phyloP scores from a whole-genome alignment of 768 basidiomycete species.

The Trametes elegans region DNA sequence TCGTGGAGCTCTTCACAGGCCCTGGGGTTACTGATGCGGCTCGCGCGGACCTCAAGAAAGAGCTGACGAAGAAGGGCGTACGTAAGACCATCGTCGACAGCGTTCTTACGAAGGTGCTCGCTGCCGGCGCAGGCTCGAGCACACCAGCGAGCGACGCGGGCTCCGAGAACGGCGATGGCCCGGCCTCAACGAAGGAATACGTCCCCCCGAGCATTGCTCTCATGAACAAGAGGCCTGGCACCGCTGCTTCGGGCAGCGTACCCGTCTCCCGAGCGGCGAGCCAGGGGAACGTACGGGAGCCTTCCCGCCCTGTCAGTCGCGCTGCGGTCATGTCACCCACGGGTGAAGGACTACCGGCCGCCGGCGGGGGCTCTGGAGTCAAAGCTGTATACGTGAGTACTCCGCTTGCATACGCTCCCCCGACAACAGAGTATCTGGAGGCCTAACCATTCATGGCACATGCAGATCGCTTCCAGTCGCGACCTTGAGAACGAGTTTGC shows the following conservation, averaged over 20 bases:
- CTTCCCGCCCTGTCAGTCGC: slow-evolving; percentile 60
- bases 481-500: slow-evolving; percentile 88
- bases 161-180: slow-evolving; percentile 56
- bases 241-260: slow-evolving; percentile 18
- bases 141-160: slow-evolving; percentile 52
- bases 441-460: not conserved
- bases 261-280: slow-evolving; percentile 45
- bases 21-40: slow-evolving; percentile 82
- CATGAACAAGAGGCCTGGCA: slow-evolving; percentile 46
- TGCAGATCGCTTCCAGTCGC: slow-evolving; percentile 75
- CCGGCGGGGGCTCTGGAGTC: slow-evolving; percentile 39
- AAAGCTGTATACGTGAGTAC: slow-evolving; percentile 66
- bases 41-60: slow-evolving; percentile 90
- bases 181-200: slow-evolving; percentile 51
- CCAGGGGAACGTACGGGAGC: slow-evolving; percentile 47
- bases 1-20: slow-evolving; percentile 84
- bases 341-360: slow-evolving; percentile 38
- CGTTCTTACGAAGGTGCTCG: slow-evolving; percentile 67
- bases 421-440: slow-evolving; percentile 1
- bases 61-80: slow-evolving; percentile 80
- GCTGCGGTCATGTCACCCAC: slow-evolving; percentile 45
- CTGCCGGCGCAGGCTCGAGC: slow-evolving; percentile 38
- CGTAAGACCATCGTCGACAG: slow-evolving; percentile 85
- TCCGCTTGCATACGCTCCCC: not conserved
- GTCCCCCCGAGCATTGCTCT: slow-evolving; percentile 74